Evolutionary conservation across 495 filamentous ascomycete genomes (phyloP).

Genomic region (Hypoxylon lienhwacheense): DNA sequence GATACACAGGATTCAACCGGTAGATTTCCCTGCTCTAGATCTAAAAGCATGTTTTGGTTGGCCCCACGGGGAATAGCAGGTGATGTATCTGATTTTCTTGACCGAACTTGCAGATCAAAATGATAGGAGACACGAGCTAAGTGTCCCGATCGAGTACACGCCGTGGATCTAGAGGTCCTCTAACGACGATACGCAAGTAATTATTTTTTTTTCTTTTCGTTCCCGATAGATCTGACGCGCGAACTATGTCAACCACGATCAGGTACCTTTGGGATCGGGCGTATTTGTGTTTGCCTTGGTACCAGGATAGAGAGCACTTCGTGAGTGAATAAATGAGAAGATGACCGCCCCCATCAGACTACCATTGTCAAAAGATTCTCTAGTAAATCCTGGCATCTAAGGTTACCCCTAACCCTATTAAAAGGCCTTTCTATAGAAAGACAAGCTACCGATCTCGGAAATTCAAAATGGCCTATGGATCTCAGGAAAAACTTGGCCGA

Average conservation of each 20-base stretch:
- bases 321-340: constrained; percentile 4
- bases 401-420: neutral
- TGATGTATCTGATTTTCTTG: constrained; percentile 27
- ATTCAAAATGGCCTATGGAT: constrained; percentile 20
- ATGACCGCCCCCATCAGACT: constrained; percentile 1
- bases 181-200: constrained; percentile 15
- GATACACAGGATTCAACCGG: constrained; percentile 4
- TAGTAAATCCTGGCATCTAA: neutral
- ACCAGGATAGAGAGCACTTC: constrained; percentile 1
- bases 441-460: neutral
- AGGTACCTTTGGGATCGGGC: neutral
- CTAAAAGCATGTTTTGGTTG: constrained; percentile 14
- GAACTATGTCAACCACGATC: constrained; percentile 18
- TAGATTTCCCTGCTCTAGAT: constrained; percentile 20
- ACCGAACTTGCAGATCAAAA: constrained; percentile 29
- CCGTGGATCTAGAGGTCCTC: constrained; percentile 9
- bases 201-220: too few relatives aligned
- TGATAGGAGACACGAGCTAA: constrained; percentile 28
- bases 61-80: constrained; percentile 14
- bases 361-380: neutral
- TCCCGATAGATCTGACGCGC: constrained; percentile 16
- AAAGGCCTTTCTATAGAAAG: neutral
- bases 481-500: constrained; percentile 20
- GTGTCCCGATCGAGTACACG: constrained; percentile 18
- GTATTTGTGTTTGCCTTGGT: constrained; percentile 3